Percentiles rank a stretch among this genome's conserved stretches.
Conservation (phyloP, 2,329 filamentous ascomycete species). For the Passalora sequoiae region DNA sequence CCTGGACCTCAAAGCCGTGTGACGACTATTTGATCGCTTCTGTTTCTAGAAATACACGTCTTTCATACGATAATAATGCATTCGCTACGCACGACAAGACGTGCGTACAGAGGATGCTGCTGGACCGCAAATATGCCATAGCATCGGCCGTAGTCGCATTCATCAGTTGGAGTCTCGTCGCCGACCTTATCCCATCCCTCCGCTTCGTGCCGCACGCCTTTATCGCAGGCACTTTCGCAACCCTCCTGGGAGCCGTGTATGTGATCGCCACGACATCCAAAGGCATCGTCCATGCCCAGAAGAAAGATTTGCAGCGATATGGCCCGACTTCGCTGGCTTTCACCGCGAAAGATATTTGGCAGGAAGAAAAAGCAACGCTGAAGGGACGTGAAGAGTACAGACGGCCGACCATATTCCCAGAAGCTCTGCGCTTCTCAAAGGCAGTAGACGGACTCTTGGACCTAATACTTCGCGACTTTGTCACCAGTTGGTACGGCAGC, state of each 20-base stretch:
- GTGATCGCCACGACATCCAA: constrained; percentile 60
- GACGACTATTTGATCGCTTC: too few species aligned
- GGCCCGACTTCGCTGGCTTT: constrained; percentile 25
- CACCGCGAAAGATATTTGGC: constrained; percentile 53
- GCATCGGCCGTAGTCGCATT: constrained; percentile 65
- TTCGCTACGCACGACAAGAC: constrained; percentile 10
- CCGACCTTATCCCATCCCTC: constrained; percentile 75
- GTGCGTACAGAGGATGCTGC: constrained; percentile 49
- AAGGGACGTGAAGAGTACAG: constrained; percentile 62
- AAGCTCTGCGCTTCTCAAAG: constrained; percentile 71
- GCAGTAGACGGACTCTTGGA: constrained; percentile 74
- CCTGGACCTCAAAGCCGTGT: too few species aligned
- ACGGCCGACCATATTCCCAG: constrained; percentile 64
- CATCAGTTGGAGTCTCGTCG: constrained; percentile 80
- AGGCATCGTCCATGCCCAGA: constrained; percentile 38
- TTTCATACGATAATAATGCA: too few species aligned
- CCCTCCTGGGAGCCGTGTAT: constrained; percentile 52
- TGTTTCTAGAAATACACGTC: too few species aligned
- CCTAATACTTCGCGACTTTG: constrained; percentile 74
- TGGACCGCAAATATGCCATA: constrained; percentile 66
- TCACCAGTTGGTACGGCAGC: constrained; percentile 79
- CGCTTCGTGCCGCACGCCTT: constrained; percentile 86
- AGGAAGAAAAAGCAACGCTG: constrained; percentile 62
- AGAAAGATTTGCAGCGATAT: constrained; percentile 15
- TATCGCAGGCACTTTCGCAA: constrained; percentile 58